These are phyloP conservation scores for Microstegium vimineum DNA, from an alignment of 176 grass and related monocot genomes.

Conservation along the genomic window DNA sequence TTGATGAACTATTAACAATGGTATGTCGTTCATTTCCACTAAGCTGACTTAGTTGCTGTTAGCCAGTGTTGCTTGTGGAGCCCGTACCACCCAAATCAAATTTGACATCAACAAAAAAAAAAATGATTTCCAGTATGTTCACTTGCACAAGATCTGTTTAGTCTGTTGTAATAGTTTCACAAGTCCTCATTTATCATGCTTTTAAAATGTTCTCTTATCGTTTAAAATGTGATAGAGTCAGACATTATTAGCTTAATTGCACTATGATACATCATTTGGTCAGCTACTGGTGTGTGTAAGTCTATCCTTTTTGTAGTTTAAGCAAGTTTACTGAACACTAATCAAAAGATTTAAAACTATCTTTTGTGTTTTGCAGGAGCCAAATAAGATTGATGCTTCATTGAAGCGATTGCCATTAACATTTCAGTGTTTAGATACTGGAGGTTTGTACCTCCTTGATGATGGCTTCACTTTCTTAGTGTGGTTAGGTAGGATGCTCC, in stretches of 20 bases:
- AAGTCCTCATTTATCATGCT: neutral
- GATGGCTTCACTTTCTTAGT: constrained; percentile 81
- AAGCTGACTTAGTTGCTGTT: neutral
- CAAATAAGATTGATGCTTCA: constrained; percentile 39
- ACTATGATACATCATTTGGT: neutral
- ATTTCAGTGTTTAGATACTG: constrained; percentile 69
- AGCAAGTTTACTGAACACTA: neutral
- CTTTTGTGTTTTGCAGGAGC: constrained; percentile 45
- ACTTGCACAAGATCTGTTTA: neutral
- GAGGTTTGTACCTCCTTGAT: constrained; percentile 81
- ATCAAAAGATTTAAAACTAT: neutral
- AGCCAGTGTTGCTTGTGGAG: constrained; percentile 5
- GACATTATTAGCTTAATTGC: neutral
- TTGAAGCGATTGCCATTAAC: constrained; percentile 56
- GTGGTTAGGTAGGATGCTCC: constrained; percentile 87
- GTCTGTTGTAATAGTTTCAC: neutral
- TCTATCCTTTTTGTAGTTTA: neutral
- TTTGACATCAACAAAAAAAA: neutral
- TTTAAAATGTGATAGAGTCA: neutral
- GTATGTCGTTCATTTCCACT: constrained; percentile 38
- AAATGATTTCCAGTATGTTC: neutral
- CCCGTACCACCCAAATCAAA: neutral
- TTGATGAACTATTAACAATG: constrained; percentile 73
- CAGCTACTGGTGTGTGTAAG: neutral
- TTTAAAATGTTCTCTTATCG: neutral